A percentile compares a stretch with the other conserved stretches of the same genome.
phyloP scores from a whole-genome alignment of 2,329 filamentous ascomycete species.

The Rutstroemia sp. region DNA sequence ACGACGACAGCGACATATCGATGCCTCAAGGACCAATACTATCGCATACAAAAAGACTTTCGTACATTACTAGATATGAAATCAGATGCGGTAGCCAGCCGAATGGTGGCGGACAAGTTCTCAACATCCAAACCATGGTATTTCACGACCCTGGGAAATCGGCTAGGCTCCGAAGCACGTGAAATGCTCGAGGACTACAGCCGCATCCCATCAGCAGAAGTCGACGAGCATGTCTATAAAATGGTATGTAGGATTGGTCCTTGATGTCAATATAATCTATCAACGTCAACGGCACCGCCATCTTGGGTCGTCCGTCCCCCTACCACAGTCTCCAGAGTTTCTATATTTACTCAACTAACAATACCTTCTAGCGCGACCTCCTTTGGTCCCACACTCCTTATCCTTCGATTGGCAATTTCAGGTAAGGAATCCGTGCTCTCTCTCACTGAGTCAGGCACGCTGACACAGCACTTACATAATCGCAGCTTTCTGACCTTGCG shows the following conservation, averaged over 20 bases:
- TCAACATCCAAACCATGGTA: conserved; percentile 6
- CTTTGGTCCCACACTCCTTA: conserved; percentile 20
- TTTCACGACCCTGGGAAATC: background rate
- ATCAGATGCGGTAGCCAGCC: background rate
- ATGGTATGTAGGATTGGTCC: conserved; percentile 6
- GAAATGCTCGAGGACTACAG: conserved; percentile 18
- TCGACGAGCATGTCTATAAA: conserved; percentile 16
- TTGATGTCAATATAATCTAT: background rate
- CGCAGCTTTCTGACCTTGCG: conserved; percentile 3
- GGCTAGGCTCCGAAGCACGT: conserved; percentile 6
- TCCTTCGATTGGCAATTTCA: conserved; percentile 22
- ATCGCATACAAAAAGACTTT: background rate
- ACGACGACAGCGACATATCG: background rate
- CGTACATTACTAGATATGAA: background rate
- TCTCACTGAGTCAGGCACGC: background rate
- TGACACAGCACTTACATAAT: background rate
- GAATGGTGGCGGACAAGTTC: background rate
- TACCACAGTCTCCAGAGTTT: background rate
- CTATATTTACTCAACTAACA: background rate
- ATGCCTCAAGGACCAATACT: background rate
- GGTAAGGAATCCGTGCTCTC: conserved; percentile 2
- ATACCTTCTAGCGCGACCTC: conserved; percentile 13
- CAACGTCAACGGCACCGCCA: background rate
- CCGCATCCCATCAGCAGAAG: conserved; percentile 11
- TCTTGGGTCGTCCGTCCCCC: no score